A percentile compares a stretch with the other conserved stretches of the same genome.
These are phyloP conservation scores for Candida peoriensis DNA, from an alignment of 805 yeast genomes.

Conservation along the genomic window DNA sequence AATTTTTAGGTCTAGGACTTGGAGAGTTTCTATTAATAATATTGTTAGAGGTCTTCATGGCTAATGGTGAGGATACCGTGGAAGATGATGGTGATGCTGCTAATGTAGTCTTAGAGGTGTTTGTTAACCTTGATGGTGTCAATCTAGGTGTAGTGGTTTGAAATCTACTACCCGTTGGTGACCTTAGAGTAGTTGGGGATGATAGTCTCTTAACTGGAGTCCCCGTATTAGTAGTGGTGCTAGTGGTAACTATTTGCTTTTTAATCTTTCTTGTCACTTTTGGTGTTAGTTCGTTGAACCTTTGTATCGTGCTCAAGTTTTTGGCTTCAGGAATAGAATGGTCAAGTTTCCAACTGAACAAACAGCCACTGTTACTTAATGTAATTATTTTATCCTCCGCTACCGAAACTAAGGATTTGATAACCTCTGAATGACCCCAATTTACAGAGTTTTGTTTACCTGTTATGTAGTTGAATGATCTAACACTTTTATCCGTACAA, in stretches of 20 bases:
- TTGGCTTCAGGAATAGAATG: background rate
- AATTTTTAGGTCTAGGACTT: slow-evolving; percentile 6
- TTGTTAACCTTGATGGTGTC: slow-evolving; percentile 20
- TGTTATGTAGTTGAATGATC: slow-evolving; percentile 39
- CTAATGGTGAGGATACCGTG: background rate
- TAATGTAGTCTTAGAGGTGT: slow-evolving; percentile 13
- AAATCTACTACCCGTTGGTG: slow-evolving; percentile 13
- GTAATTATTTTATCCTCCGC: slow-evolving; percentile 31
- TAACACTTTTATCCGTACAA: slow-evolving; percentile 53
- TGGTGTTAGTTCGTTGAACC: slow-evolving; percentile 19
- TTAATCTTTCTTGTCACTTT: slow-evolving; percentile 24
- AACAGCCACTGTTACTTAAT: slow-evolving; percentile 49
- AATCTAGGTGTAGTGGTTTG: slow-evolving; percentile 18
- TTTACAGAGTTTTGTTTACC: slow-evolving; percentile 44
- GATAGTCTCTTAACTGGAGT: no score
- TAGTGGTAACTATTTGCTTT: no score
- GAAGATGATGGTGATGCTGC: slow-evolving; percentile 17
- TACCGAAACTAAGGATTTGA: slow-evolving; percentile 35
- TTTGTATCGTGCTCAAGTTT: slow-evolving; percentile 13
- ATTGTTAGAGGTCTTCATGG: slow-evolving; percentile 1
- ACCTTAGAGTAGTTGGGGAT: slow-evolving; percentile 7
- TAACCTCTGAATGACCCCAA: slow-evolving; percentile 59
- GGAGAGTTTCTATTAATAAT: slow-evolving; percentile 4
- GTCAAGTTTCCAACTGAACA: slow-evolving; percentile 40
- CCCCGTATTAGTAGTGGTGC: slow-evolving; percentile 3